Conservation (phyloP, 208 protist genomes). For the Strigomonas culicis region DNA sequence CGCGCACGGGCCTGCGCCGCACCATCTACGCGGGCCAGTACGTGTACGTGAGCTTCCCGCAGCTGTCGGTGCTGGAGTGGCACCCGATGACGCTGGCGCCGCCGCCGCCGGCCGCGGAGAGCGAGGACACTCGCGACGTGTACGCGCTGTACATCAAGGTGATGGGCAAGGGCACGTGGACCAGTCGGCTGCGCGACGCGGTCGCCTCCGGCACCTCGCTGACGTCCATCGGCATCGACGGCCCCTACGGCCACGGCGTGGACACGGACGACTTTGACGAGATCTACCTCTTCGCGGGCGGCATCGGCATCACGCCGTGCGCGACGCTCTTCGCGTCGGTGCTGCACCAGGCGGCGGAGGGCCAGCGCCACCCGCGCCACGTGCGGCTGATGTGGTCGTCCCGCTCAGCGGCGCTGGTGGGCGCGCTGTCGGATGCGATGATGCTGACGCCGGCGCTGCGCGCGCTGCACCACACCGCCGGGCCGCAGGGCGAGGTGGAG, state of each 20-base stretch:
- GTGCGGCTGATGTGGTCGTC: slow-evolving; percentile 7
- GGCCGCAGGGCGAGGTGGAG: too few species aligned
- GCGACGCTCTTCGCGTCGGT: slow-evolving; percentile 22
- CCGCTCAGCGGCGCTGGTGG: slow-evolving; percentile 7
- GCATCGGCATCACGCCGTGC: slow-evolving; percentile 37
- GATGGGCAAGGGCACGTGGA: slow-evolving; percentile 5
- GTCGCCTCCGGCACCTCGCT: slow-evolving; percentile 1
- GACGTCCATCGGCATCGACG: slow-evolving; percentile 29
- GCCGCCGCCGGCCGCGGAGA: background rate
- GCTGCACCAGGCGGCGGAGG: slow-evolving; percentile 5
- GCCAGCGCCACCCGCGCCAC: background rate
- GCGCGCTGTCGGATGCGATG: background rate
- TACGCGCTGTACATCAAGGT: slow-evolving; percentile 6
- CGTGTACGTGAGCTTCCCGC: slow-evolving; percentile 50
- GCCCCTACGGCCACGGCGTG: slow-evolving; percentile 19
- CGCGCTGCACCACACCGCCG: background rate
- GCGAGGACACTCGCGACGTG: background rate
- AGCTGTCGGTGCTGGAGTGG: slow-evolving; percentile 58
- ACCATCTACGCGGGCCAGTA: slow-evolving; percentile 33
- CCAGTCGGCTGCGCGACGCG: background rate
- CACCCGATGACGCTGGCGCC: slow-evolving; percentile 52
- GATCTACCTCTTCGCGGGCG: slow-evolving; percentile 25
- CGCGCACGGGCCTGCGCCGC: slow-evolving; percentile 6
- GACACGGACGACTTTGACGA: slow-evolving; percentile 20
- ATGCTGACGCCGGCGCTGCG: background rate